Base-by-base conservation (phyloP, 371 early-diverging fungal species). In the Globomyces sp. region DNA sequence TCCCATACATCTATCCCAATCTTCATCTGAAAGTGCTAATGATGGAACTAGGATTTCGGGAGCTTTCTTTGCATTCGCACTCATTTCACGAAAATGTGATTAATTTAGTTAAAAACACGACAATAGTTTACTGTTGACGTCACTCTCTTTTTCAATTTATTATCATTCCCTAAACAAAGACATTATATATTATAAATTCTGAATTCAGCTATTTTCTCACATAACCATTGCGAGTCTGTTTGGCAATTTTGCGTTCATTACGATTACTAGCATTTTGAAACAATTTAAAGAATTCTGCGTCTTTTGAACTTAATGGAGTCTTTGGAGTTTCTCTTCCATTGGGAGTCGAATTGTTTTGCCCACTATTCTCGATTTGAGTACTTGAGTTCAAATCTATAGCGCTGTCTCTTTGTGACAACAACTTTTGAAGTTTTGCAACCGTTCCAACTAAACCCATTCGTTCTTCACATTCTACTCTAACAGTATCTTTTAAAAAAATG, bases 391-490 rank as follows among this genome's bases (percentile, higher is more conserved):
- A 39, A 6, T 42, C 61, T 49, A 34, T n/a, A 11, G 49, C 49
- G 13, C n/a, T 34, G 1, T 49, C n/a, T n/a, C 0, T 49, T 34
- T n/a, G 49, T n/a, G 49, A 49, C 13, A n/a, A 34, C 49, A n/a
- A 11, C 4, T 44, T 63, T 13, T 63, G 63, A 2, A 63, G 58
- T 43, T 65, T 41, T 6, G 68, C 74, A 36, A 80, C 68, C 60
- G 51, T 58, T 6, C 77, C 72, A 1, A 81, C 57, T 34, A 81
- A 53, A 41, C 59, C 74, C 79, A 82, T 80, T 13, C 82, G 62
- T 63, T 82, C 82, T 61, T 82, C 82, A 60, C 82, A 82, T 62
- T 82, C 82, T n/a, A 78, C 39, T 46, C 77, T 65, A 6, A 82
- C 74, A 10, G 80, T 82, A 36, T 82, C 79, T 63, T 78, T 78